Evolutionary conservation across 1,139 yeast species (phyloP), one percentile per base, ranked within the genome.

Genomic region (Groenewaldozyma sp.): DNA sequence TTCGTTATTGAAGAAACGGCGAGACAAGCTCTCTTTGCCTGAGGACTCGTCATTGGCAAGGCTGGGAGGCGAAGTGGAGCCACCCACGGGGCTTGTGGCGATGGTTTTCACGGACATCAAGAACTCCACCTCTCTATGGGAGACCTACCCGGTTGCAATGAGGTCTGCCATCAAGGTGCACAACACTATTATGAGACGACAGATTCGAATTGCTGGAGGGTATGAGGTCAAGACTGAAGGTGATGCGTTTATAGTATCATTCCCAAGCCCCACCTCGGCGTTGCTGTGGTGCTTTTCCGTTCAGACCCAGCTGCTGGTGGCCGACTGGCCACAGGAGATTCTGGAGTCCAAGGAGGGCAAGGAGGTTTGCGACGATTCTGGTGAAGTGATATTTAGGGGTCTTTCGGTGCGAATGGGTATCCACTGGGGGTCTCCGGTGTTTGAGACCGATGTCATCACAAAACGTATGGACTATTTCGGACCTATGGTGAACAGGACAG

Each of bases 181-280:
- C 61, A 93, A 91, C 58, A 76, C 83, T 19, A 76, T 91, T 26
- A 91, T 93, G 98, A 76, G 99, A 56, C 76, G 98, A 38, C 94
- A 86, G 53, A 66, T 91, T 49, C 74, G 96, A 50, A 80, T 88
- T 37, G 86, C 84, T 53, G 96, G 97, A 32, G 98, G 98, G 2
- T 91, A 91, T 56, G 99, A 91, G 61, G 98, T 91, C 26, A 91
- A 91, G 60, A 93, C 97, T 1, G 99, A 93, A 76, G 99, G 99
- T 55, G 99, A 91, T 67, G 95, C 98, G 0, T 91, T 91, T 53
- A 88, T 91, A 84, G 97, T 91, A n/a, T 84, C 96, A 4, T 91
- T 91, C 62, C 95, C 96, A 1, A 81, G 95, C 0, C 93, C 95
- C 0, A 76, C 93, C 0, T 72, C 93, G 18, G 97, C 97, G 0